Base-by-base conservation (phyloP, 2,329 filamentous ascomycete species). In the Phialophora macrospora region DNA sequence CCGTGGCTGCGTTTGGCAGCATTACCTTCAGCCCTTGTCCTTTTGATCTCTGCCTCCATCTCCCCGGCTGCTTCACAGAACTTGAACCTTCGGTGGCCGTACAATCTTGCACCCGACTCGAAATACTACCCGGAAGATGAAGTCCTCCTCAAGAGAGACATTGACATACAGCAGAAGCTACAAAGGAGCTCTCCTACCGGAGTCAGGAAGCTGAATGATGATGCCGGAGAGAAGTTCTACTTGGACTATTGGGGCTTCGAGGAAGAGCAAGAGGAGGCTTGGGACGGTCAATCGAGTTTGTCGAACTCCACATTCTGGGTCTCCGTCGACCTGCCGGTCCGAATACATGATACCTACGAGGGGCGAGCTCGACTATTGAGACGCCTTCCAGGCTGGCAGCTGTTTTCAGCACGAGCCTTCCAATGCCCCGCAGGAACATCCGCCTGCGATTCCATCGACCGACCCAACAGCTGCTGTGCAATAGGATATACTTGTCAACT, bases 401-500 rank as follows among this genome's bases (percentile, higher is more conserved):
- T 68, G 7, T 67, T 71, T 20, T 62, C 56, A n/a, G 68, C 70
- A 56, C 60, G 86, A 64, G 82, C 81, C 55, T 89, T 87, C 72
- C 74, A 83, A 66, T 89, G 87, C 73, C 87, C 87, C 0, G 73
- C 78, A 6, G 84, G 80, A 20, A 88, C 85, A 0, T 77, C 73
- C 22, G 78, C 79, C 46, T 89, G 87, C 73, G 77, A 80, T 6
- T 80, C 78, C 2, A 87, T 88, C 69, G 79, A 80, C 14, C 81
- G 83, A 22, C 82, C 85, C 1, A 80, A 87, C 73, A 85, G 83
- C 71, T 89, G 87, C 73, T 89, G 87, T 71, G 76, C 79, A 3
- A 77, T 76, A 2, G 80, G 79, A 2, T 81, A 83, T 67, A 82
- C 79, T 0, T 89, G 87, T 72, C 80, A 86, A 24, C 75, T 80